Conservation (phyloP, 148 eudicot species). For the Amaranthus palmeri region DNA sequence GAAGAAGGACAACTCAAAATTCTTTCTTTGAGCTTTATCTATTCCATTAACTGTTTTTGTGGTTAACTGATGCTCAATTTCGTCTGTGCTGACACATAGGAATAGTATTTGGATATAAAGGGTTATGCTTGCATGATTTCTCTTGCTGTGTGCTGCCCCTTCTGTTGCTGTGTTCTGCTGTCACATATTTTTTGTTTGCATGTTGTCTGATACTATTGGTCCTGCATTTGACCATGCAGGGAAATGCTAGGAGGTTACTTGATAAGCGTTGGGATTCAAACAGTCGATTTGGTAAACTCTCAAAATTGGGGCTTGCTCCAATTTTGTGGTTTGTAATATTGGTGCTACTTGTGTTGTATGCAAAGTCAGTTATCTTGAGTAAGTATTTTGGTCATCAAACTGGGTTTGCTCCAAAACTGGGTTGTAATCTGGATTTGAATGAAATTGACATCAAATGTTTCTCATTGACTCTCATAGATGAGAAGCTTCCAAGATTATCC, state of each 20-base stretch:
- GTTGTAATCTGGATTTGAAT: background rate
- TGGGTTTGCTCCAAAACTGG: background rate
- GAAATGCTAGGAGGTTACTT: constrained; percentile 83
- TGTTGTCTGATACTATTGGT: constrained; percentile 15
- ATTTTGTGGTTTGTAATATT: constrained; percentile 68
- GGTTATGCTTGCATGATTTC: background rate
- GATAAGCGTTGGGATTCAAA: constrained; percentile 77
- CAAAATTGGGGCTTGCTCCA: constrained; percentile 89
- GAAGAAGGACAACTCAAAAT: background rate
- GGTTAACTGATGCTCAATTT: background rate
- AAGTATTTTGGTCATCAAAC: constrained; percentile 21
- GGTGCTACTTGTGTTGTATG: constrained; percentile 63
- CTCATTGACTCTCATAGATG: constrained; percentile 39
- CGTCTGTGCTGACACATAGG: background rate
- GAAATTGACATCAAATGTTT: constrained; percentile 11
- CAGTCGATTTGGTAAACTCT: constrained; percentile 64
- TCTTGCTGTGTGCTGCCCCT: background rate
- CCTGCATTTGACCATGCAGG: constrained; percentile 53
- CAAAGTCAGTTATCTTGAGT: constrained; percentile 79
- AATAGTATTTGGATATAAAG: background rate
- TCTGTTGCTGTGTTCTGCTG: background rate
- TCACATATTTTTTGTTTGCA: background rate
- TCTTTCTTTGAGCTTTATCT: background rate
- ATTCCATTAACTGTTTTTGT: background rate
- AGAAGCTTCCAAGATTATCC: constrained; percentile 65